Conservation (phyloP, 768 basidiomycete genomes). For the Mrakia blollopis region DNA sequence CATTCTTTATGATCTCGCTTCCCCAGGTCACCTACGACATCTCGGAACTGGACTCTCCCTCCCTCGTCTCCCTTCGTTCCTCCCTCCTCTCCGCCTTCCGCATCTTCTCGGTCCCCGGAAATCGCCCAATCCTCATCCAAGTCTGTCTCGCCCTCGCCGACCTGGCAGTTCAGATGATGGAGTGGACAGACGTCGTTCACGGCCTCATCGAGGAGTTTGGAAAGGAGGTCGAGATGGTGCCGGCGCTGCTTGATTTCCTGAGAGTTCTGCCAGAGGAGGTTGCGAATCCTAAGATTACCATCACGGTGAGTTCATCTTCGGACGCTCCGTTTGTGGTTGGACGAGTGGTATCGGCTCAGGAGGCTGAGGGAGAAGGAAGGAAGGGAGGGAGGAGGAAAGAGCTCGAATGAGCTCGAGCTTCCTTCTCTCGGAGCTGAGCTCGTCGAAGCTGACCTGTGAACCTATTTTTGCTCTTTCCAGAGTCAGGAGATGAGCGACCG, state of each 20-base stretch:
- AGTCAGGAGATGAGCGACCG: constrained; percentile 29
- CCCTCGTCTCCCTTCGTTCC: constrained; percentile 75
- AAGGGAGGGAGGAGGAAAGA: not conserved
- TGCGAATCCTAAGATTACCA: constrained; percentile 76
- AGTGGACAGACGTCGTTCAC: constrained; percentile 76
- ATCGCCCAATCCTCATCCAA: constrained; percentile 78
- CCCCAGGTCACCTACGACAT: constrained; percentile 90
- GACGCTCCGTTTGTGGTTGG: not conserved
- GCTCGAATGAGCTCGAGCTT: not conserved
- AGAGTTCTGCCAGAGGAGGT: constrained; percentile 85
- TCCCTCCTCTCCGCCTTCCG: constrained; percentile 74
- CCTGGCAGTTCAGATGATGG: constrained; percentile 76
- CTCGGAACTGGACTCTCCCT: constrained; percentile 68
- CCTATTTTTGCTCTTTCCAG: not conserved
- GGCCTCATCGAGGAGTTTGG: constrained; percentile 81
- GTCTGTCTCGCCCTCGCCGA: constrained; percentile 85
- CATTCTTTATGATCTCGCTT: too few relatives aligned
- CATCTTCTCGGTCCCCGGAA: constrained; percentile 63
- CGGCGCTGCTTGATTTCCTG: constrained; percentile 79
- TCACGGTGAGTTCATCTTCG: constrained; percentile 55
- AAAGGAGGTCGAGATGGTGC: constrained; percentile 73
- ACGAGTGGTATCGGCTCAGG: not conserved
- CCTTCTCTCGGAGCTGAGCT: not conserved
- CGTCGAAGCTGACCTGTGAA: not conserved
- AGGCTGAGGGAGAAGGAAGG: not conserved